phyloP scores from a whole-genome alignment of 352 stramenopile species.

The Pilasporangium apinafurcum region DNA sequence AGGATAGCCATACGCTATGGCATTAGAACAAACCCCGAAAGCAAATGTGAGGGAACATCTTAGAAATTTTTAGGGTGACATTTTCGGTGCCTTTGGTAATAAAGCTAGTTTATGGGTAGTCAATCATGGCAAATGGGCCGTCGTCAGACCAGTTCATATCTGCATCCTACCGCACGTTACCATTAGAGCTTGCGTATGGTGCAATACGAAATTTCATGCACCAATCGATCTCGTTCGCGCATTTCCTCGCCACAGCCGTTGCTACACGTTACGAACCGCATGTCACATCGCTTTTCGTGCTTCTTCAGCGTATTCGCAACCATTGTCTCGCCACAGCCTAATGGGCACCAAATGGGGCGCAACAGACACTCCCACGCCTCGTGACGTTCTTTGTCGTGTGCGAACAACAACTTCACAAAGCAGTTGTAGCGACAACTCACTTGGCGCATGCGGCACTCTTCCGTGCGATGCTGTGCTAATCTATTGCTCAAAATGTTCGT shows the following conservation, averaged over 20 bases:
- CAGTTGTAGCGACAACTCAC: constrained; percentile 47
- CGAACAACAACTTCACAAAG: constrained; percentile 39
- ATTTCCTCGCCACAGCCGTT: constrained; percentile 56
- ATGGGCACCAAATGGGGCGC: constrained; percentile 54
- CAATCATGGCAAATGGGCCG: no score
- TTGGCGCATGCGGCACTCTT: constrained; percentile 52
- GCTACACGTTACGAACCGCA: constrained; percentile 52
- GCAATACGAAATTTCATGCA: constrained; percentile 48
- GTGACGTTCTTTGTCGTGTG: constrained; percentile 47
- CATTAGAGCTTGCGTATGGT: neutral
- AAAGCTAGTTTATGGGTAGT: no score
- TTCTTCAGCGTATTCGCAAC: constrained; percentile 35
- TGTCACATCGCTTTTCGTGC: constrained; percentile 49
- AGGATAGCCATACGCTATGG: no score
- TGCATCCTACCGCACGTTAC: no score
- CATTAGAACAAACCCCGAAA: no score
- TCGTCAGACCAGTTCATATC: no score
- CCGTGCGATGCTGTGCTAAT: constrained; percentile 30
- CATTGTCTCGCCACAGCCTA: constrained; percentile 51
- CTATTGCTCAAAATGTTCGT: constrained; percentile 19
- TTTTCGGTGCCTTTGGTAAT: no score
- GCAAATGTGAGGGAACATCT: no score
- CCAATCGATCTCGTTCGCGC: constrained; percentile 40
- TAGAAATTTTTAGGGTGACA: no score
- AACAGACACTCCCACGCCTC: constrained; percentile 56